Base-by-base conservation (phyloP, 257 asterid genomes). In the Orobanche coerulescens region DNA sequence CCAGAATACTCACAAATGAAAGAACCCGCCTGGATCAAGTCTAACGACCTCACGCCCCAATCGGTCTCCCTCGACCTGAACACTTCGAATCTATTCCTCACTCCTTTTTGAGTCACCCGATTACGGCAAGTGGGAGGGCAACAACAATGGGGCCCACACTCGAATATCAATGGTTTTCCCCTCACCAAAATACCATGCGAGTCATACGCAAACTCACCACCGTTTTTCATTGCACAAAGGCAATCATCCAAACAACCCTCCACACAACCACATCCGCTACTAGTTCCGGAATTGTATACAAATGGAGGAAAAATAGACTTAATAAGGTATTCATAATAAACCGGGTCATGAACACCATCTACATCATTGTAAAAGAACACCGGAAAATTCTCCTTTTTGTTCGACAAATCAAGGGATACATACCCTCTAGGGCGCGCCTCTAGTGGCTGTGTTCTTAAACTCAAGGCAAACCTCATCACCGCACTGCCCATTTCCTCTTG, bases 21-120 rank as follows among this genome's bases (percentile, higher is more conserved):
- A 20, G 95, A 77, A 19, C 98, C 98, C 19, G 95, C 98, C 60
- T 64, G 95, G 64, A 88, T 85, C 77, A 91, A 70, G 71, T 91
- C 95, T 66, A 91, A 54, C 0, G 95, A 85, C 77, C 98, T 80
- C 66, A 91, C 92, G 47, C 94, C 98, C 98, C 98, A 91, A 55
- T 86, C 83, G 15, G 92, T 84, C 74, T 88, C 95, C 61, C 79
- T 81, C 0, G 98, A 88, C 70, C 98, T 80, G 62, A 88, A 91
- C 65, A 91, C 85, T 69, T 91, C 96, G 43, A 91, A 79, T 19
- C 88, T 78, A 71, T 85, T 71, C 73, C 62, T 85, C 37, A 85
- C 71, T 26, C 98, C 98, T 56, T 80, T 88, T 58, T 91, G 96
- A n/a, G 86, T 49, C 68, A 91, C 96, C 19, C 97, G 85, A 37